These are phyloP conservation scores for Eutrema japonicum DNA, from an alignment of 345 rosid genomes.

Conservation along the genomic window DNA sequence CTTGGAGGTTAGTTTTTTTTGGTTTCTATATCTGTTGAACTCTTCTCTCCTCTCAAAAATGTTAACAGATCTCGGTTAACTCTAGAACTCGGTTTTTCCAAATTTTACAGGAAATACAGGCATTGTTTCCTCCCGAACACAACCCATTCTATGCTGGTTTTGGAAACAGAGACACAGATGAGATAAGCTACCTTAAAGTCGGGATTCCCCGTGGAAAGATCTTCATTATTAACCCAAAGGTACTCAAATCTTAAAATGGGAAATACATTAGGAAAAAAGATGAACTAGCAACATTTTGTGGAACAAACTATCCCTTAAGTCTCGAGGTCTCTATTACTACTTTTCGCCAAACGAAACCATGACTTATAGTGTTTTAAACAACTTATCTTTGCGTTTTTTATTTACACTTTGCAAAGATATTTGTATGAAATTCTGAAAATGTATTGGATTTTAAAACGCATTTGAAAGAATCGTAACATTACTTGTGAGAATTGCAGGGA, in stretches of 20 bases:
- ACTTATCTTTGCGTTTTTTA: neutral
- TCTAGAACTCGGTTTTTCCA: neutral
- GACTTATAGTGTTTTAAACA: neutral
- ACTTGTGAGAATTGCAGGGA: conserved; percentile 62
- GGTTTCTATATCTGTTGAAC: conserved; percentile 23
- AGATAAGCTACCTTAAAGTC: conserved; percentile 93
- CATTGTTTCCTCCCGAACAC: conserved; percentile 83
- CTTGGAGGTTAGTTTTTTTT: conserved; percentile 75
- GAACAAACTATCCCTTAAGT: conserved; percentile 1
- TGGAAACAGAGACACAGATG: conserved; percentile 97
- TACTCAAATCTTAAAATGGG: conserved; percentile 31
- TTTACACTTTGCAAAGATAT: neutral
- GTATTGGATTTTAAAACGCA: neutral
- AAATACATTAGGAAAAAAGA: neutral
- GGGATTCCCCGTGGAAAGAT: conserved; percentile 97
- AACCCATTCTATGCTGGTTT: conserved; percentile 99
- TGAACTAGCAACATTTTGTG: neutral
- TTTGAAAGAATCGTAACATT: conserved; percentile 1
- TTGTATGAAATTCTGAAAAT: neutral
- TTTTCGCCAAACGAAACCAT: neutral
- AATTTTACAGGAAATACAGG: conserved; percentile 69
- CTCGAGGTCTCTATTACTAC: neutral
- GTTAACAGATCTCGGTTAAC: conserved; percentile 3
- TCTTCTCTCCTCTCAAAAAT: neutral
- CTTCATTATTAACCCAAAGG: conserved; percentile 96